A percentile compares a stretch with the other conserved stretches of the same genome.
Evolutionary conservation across 2,329 filamentous ascomycete genomes (phyloP).

Genomic region (Aspergillus terreus): DNA sequence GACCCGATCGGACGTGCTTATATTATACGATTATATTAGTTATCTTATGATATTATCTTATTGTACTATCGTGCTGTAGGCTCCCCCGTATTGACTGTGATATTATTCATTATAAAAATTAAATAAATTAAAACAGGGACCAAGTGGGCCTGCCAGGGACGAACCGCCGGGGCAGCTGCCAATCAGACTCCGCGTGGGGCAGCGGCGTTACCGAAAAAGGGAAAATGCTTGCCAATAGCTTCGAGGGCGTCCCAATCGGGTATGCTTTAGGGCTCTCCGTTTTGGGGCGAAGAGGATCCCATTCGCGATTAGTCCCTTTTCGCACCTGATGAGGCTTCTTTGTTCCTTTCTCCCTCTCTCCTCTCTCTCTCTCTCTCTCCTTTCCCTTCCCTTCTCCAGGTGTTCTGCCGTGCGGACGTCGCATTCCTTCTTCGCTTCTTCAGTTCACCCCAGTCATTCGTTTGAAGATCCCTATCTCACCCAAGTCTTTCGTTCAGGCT

Average conservation of each 20-base stretch:
- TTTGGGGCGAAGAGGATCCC: background rate
- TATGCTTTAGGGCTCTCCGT: background rate
- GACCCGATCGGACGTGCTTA: no score
- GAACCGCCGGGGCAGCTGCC: slow-evolving; percentile 13
- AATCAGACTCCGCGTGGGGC: background rate
- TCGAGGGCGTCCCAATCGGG: slow-evolving; percentile 11
- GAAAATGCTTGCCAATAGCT: slow-evolving; percentile 11
- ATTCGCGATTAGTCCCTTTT: background rate
- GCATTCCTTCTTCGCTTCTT: slow-evolving; percentile 5
- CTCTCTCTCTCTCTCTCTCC: background rate
- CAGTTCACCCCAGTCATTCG: slow-evolving; percentile 25
- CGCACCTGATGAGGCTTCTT: background rate
- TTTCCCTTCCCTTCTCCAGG: slow-evolving; percentile 3
- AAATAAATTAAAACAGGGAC: background rate
- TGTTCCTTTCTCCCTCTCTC: background rate
- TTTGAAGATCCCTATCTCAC: slow-evolving; percentile 20
- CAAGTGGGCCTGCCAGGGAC: slow-evolving; percentile 3
- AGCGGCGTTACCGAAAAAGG: slow-evolving; percentile 3
- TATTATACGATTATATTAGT: no score
- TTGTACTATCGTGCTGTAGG: background rate
- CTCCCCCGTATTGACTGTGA: no score
- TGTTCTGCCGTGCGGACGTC: slow-evolving; percentile 1
- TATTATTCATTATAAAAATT: background rate
- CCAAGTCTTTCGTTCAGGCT: slow-evolving; percentile 18
- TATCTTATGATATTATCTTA: no score